A percentile compares a stretch with the other conserved stretches of the same genome.
phyloP scores from a whole-genome alignment of 2,329 filamentous ascomycete species.

The Penicillium oxalicum region DNA sequence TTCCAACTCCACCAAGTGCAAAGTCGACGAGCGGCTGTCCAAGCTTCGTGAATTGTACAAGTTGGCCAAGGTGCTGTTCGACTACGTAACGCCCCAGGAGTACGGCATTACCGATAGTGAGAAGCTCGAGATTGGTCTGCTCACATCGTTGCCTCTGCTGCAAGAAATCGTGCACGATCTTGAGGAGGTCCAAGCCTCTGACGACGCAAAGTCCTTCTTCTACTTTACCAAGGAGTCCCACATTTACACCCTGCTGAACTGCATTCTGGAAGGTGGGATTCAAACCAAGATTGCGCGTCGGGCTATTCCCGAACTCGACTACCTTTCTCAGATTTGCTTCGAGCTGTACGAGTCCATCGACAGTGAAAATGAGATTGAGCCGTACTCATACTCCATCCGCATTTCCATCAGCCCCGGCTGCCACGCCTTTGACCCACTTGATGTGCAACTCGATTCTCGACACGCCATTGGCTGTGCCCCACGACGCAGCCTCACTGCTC shows the following conservation, averaged over 20 bases:
- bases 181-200: slow-evolving; percentile 92
- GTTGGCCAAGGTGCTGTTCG: slow-evolving; percentile 88
- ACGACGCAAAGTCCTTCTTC: slow-evolving; percentile 91
- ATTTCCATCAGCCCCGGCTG: slow-evolving; percentile 95
- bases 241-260: slow-evolving; percentile 96
- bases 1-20: slow-evolving; percentile 65
- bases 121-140: slow-evolving; percentile 94
- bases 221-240: slow-evolving; percentile 99
- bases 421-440: slow-evolving; percentile 91
- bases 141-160: slow-evolving; percentile 86
- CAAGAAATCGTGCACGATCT: slow-evolving; percentile 96
- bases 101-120: slow-evolving; percentile 94
- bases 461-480: slow-evolving; percentile 94
- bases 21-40: slow-evolving; percentile 76
- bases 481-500: slow-evolving; percentile 80
- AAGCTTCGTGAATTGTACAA: slow-evolving; percentile 90
- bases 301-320: slow-evolving; percentile 94
- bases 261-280: slow-evolving; percentile 92
- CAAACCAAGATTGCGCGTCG: slow-evolving; percentile 94
- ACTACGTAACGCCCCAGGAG: slow-evolving; percentile 97
- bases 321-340: slow-evolving; percentile 95
- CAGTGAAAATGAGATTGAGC: slow-evolving; percentile 68
- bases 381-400: slow-evolving; percentile 93
- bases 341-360: slow-evolving; percentile 95
- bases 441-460: slow-evolving; percentile 91